Base-by-base conservation (phyloP, 1,284 basidiomycete species). In the Laetiporus sulphureus region DNA sequence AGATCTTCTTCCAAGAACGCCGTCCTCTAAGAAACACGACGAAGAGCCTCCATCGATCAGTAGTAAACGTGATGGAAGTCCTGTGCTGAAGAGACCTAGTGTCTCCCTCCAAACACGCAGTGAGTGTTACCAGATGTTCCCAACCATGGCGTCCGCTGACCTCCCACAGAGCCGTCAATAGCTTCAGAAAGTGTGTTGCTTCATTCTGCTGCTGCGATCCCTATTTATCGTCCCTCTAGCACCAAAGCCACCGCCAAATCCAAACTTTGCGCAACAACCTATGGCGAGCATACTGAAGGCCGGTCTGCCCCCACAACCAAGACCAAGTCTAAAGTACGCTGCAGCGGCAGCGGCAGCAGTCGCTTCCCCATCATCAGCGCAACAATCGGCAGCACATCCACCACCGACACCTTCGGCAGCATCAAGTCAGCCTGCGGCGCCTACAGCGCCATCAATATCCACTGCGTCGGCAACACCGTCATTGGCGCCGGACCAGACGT, bases 311-410 rank as follows among this genome's bases (percentile, higher is more conserved):
- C 62, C 70, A 47, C 67, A 77, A 44, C 72, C 73, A 70, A n/a
- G 61, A 89, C 86, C 91, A 20, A 88, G 91, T 8, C 91, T 95
- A 57, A 77, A 88, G 38, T 97, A 97, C 58, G 89, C 94, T 24
- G 81, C 25, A 27, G 25, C 91, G 6, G 92, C 91, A 0, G 93
- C 92, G 2, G 92, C 91, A 1, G 91, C 91, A 0, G 90, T 88
- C 3, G 85, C 87, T 12, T 64, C 72, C 15, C 58, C 75, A 36
- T 56, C 71, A 51, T 19, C 53, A 8, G 40, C 58, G 38, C 33
- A 50, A 42, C 50, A 50, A 18, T 42, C 50, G 40, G 34, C 54
- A 40, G 35, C 54, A 33, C 45, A 52, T 24, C 27, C 56, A 27
- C 43, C 55, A 33, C 50, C 52, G 24, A 46, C 64, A 36, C 27